Base-by-base conservation (phyloP, 192 early-diverging fungal species). In the Geosiphon pyriformis region DNA sequence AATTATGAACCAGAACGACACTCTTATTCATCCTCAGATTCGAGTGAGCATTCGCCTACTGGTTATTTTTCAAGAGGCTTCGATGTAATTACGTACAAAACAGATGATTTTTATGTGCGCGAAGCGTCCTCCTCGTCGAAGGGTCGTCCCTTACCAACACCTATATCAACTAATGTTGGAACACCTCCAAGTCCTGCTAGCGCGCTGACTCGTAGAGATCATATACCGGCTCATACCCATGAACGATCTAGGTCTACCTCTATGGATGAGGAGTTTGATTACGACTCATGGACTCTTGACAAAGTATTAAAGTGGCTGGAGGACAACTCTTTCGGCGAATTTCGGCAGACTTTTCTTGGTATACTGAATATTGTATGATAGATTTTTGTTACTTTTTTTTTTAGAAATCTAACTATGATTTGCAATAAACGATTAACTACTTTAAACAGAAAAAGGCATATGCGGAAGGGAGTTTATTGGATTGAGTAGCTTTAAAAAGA, bases 201-300 rank as follows among this genome's bases (percentile, higher is more conserved):
- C 33, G 26, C 49, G 12, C 53, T 65, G 17, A 65, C 63, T 54
- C 63, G 63, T 8, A 65, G 32, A 35, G 48, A 53, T 12, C 63
- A 65, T 30, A 54, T 65, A 35, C 33, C 61, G 18, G 47, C 31
- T 22, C 61, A 63, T 8, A 50, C 61, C 32, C 61, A 63, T 50
- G 61, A 63, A 23, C 61, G 61, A 47, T 50, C 46, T 48, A 63
- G 61, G 50, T 63, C 61, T 3, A 29, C 61, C 3, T 63, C 61
- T 1, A 30, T 63, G 11, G 61, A 63, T 30, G 58, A 34, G 37
- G 61, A 63, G 25, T 35, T 50, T 30, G 48, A 47, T 35, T 12
- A 26, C 50, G n/a, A 29, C 20, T 3, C 42, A 30, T 63, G 61
- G 61, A 26, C 61, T 17, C 4, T 63, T 17, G 46, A 51, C 15